Base-by-base conservation (phyloP, 345 rosid genomes). In the Eucalyptus globulus region DNA sequence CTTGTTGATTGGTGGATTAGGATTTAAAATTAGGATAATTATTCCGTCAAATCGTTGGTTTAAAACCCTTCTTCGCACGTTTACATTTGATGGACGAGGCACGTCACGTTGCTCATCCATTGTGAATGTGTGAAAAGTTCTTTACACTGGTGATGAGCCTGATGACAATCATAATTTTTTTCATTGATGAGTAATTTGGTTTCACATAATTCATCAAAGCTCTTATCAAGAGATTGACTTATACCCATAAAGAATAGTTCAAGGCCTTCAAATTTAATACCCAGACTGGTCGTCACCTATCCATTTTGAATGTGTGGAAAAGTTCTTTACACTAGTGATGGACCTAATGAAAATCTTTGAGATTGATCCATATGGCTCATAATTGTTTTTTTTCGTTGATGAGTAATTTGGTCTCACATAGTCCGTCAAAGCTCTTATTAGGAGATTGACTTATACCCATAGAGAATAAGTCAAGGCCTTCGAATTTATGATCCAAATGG, bases 41-140 rank as follows among this genome's bases (percentile, higher is more conserved):
- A 37, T 9, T 37, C 44, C 8, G 1, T 10, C 26, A 37, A 69
- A 7, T 15, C 8, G 3, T 9, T 21, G 0, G 1, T n/a, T 14
- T 65, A n/a, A 7, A 65, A 65, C 37, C 76, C 9, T 65, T 65
- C 8, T 14, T 29, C 2, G 1, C 34, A 29, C 19, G 37, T 29
- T 65, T 8, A 15, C 37, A 14, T 65, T 21, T 19, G 26, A 53
- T 15, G 76, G 40, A 8, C 3, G 6, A 8, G 76, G n/a, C 14
- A 27, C 2, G 16, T 62, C 16, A 53, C 2, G 11, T 53, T 53
- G 58, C 16, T 3, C n/a, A 13, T 62, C 31, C 34, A 62, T 6
- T 56, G 29, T 56, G 3, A 24, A 56, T 4, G 62, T 17, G 62
- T 56, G 13, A 56, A 56, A 56, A 27, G 16, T 13, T 27, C 15